Base-by-base conservation (phyloP, 495 filamentous ascomycete genomes). In the Alectoria sarmentosa region DNA sequence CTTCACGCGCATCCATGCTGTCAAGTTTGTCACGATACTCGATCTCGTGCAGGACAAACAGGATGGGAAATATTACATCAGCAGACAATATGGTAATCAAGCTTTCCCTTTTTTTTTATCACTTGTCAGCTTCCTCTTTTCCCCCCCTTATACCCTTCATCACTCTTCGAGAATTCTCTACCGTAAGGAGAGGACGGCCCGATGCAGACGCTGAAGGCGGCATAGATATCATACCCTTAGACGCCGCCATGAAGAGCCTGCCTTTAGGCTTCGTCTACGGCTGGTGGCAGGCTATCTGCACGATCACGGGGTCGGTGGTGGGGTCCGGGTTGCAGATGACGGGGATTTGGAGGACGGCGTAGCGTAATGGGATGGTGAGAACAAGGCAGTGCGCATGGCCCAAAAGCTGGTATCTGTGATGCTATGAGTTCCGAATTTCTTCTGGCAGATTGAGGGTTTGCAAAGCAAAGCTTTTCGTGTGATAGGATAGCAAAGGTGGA, bases 231-330 rank as follows among this genome's bases (percentile, higher is more conserved):
- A 28, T 55, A 2, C 60, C 60, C 17, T 8, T 55, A 8, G 46
- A 54, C 21, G 3, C 19, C 1, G 15, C n/a, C 19, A 13, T 62
- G 19, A n/a, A 15, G 15, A 28, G 2, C 1, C 28, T 62, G 8
- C 60, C 60, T 30, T 54, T 62, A 17, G 60, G 60, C 34, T 62
- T 62, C 32, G 11, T 62, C n/a, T 62, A 54, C 38, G 48, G 60
- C 34, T 62, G 60, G 61, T 63, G 61, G 48, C 23, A 4, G 48
- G 36, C 37, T 4, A 4, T 63, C 5, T 52, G 34, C 38, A 56
- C 49, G 46, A 21, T 56, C 0, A 42, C 36, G 37, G 61, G 61
- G 26, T 23, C 17, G n/a, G 37, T 56, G 61, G 61, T 63, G 23
- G 48, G 61, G 8, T 49, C 23, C 17, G 61, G 48, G 5, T 7